Base-by-base conservation (phyloP, 768 basidiomycete species). In the Candolleomyces efflorescens region DNA sequence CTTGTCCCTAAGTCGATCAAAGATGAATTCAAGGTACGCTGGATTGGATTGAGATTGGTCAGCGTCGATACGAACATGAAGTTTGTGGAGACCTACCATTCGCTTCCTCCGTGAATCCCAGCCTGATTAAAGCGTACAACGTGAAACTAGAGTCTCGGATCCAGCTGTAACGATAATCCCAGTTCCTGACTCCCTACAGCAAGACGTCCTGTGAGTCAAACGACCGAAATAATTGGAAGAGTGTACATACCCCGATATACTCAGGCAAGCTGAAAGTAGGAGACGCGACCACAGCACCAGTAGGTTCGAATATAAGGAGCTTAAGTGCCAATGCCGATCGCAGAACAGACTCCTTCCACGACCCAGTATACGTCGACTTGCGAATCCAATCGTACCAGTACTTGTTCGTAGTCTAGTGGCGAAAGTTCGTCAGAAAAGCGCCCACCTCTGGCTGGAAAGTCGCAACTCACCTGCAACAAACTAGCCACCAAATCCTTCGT, bases 141-240 rank as follows among this genome's bases (percentile, higher is more conserved):
- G 93, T 94, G 77, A 99, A 99, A 0, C 90, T 92, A 0, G 94
- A 88, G 67, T 99, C 96, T n/a, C 96, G 86, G 65, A 98, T 92
- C 90, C 91, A 93, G 0, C 89, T 90, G 24, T 64, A 86, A 77
- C 87, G 79, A 62, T 89, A 87, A 65, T 89, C 87, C 85, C 82
- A 83, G 63, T 12, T 58, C 59, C 52, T 22, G 10, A 60, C 51
- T 7, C 59, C 59, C 55, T 44, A 51, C 18, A 2, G 17, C 15
- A 13, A n/a, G 26, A 51, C 13, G 23, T 27, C 15, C 12, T 11
- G n/a, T 15, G 10, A 22, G 24, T 48, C 17, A 18, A 22, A 18
- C n/a, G 46, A 5, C 32, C 13, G 46, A 48, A 13, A 22, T 9
- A 1, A 26, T 24, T 7, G 46, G 13, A 48, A 20, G 46, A 22